These are phyloP conservation scores for Torulaspora quercuum DNA, from an alignment of 805 yeast genomes.

Conservation along the genomic window DNA sequence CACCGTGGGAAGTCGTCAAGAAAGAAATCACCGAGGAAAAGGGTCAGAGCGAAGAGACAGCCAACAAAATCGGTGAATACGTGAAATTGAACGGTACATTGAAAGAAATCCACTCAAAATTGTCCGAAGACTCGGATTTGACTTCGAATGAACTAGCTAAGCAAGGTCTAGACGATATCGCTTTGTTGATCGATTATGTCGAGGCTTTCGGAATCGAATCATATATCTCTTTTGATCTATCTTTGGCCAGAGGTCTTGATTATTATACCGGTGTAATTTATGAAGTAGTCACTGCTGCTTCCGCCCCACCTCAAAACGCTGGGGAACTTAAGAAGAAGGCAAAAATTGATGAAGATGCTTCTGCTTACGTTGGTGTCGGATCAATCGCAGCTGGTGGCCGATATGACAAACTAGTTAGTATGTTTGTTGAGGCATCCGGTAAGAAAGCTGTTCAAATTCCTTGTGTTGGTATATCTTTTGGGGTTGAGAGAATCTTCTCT, in stretches of 20 bases:
- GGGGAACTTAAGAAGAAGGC: conserved; percentile 56
- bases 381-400: conserved; percentile 99
- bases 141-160: conserved; percentile 67
- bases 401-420: conserved; percentile 92
- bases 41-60: conserved; percentile 85
- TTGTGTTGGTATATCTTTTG: conserved; percentile 95
- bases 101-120: conserved; percentile 52
- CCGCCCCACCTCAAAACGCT: conserved; percentile 91
- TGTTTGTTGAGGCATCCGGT: conserved; percentile 83
- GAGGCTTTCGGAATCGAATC: conserved; percentile 75
- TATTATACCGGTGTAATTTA: conserved; percentile 96
- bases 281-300: conserved; percentile 91
- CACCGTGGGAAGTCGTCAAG: conserved; percentile 92
- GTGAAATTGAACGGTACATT: conserved; percentile 83
- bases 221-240: conserved; percentile 80
- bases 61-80: conserved; percentile 87
- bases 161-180: conserved; percentile 79
- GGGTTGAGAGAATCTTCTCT: conserved; percentile 93
- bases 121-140: conserved; percentile 57
- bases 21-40: conserved; percentile 91
- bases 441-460: conserved; percentile 80
- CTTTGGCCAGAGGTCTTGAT: conserved; percentile 95
- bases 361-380: conserved; percentile 94
- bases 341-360: conserved; percentile 58
- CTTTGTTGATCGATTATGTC: conserved; percentile 65